Evolutionary conservation across 2,329 filamentous ascomycete species (phyloP).

Genomic region (Penicillium sp.): DNA sequence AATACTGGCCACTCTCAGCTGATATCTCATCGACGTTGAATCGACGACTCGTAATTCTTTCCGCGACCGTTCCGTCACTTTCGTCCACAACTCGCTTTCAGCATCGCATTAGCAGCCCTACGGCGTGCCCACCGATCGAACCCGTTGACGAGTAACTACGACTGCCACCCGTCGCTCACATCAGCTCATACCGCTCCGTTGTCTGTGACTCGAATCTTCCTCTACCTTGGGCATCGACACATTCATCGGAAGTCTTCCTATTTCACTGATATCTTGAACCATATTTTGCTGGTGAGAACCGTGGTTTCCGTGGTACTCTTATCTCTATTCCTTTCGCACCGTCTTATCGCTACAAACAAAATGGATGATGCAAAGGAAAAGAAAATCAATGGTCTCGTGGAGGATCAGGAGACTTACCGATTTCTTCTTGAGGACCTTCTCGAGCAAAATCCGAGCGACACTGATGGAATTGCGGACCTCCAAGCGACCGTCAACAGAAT

Average conservation of each 20-base stretch:
- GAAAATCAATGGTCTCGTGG: background rate
- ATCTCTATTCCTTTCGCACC: background rate
- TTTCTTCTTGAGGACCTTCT: slow-evolving; percentile 1
- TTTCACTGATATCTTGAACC: background rate
- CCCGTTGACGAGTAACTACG: background rate
- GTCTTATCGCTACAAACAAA: background rate
- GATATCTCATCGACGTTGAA: background rate
- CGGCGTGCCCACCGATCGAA: background rate
- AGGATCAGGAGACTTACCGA: background rate
- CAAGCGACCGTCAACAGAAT: background rate
- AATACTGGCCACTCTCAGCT: background rate
- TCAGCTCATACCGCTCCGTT: background rate
- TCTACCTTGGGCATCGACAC: background rate
- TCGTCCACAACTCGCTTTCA: background rate
- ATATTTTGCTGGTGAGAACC: background rate
- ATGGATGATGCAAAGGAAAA: background rate
- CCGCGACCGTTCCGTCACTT: background rate
- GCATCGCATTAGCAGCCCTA: background rate
- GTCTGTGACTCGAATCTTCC: background rate
- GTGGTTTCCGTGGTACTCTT: background rate
- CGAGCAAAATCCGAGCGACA: background rate
- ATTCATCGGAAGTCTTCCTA: background rate
- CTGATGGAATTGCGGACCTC: background rate
- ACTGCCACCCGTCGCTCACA: background rate
- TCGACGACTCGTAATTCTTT: background rate